phyloP scores from a whole-genome alignment of 495 filamentous ascomycete species.

The Parathielavia appendiculata region DNA sequence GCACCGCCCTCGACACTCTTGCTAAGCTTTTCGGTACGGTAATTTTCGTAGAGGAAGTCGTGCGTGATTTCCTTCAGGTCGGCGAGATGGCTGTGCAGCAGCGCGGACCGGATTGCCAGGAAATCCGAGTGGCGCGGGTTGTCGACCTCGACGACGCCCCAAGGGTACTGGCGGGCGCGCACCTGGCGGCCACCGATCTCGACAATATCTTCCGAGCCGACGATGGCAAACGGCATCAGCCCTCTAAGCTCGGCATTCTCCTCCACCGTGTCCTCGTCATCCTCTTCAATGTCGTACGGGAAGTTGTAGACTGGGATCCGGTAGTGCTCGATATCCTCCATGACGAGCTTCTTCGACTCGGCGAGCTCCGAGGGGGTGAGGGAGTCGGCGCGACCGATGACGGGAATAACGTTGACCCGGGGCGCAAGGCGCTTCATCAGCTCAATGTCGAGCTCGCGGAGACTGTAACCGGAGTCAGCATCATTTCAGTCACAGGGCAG shows the following conservation, averaged over 20 bases:
- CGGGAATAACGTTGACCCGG: slow-evolving; percentile 97
- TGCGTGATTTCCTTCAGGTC: slow-evolving; percentile 99
- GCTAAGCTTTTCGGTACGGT: slow-evolving; percentile 99
- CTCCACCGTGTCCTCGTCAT: slow-evolving; percentile 98
- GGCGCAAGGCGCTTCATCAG: slow-evolving; percentile 98
- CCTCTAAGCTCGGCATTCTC: slow-evolving; percentile 96
- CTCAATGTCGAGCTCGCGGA: slow-evolving; percentile 98
- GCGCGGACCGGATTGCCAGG: slow-evolving; percentile 90
- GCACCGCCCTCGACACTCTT: slow-evolving; percentile 95
- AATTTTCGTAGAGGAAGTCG: slow-evolving; percentile 99
- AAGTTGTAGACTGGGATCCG: slow-evolving; percentile 99
- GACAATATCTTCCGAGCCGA: slow-evolving; percentile 90
- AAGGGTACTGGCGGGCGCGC: slow-evolving; percentile 93
- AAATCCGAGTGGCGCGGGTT: slow-evolving; percentile 99
- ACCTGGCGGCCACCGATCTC: slow-evolving; percentile 90
- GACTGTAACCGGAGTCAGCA: slow-evolving; percentile 49
- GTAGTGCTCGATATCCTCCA: slow-evolving; percentile 99
- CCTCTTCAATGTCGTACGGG: slow-evolving; percentile 98
- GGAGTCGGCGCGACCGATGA: slow-evolving; percentile 96
- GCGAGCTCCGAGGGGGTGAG: slow-evolving; percentile 94
- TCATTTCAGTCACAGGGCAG: neutral
- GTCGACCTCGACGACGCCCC: slow-evolving; percentile 98
- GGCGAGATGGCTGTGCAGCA: slow-evolving; percentile 93
- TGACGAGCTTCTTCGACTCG: slow-evolving; percentile 98
- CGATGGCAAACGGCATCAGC: slow-evolving; percentile 98